phyloP scores from a whole-genome alignment of 371 early-diverging fungal species.

The Apophysomyces variabilis region DNA sequence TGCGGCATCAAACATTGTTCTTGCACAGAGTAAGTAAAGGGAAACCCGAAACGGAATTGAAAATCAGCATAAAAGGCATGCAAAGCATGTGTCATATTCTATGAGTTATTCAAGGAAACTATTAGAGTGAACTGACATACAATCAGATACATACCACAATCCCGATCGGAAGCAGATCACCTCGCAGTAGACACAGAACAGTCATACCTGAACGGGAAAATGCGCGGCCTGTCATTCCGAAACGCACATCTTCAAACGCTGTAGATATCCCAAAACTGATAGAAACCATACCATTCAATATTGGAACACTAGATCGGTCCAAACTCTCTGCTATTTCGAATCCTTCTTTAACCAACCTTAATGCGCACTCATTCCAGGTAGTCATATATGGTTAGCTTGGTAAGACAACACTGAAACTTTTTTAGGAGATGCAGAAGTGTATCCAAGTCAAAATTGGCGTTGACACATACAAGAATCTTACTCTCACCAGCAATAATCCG shows the following conservation, averaged over 20 bases:
- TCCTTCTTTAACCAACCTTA: neutral
- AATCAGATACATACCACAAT: constrained; percentile 7
- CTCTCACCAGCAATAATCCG: constrained; percentile 46
- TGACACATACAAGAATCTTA: constrained; percentile 45
- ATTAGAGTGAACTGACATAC: neutral
- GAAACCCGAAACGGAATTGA: too few relatives aligned
- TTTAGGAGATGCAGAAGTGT: constrained; percentile 20
- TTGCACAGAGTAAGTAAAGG: constrained; percentile 8
- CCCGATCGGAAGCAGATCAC: neutral
- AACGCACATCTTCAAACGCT: constrained; percentile 37
- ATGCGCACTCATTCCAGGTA: neutral
- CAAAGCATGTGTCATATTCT: neutral
- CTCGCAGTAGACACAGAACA: constrained; percentile 3
- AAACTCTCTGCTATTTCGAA: neutral
- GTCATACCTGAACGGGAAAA: constrained; percentile 7
- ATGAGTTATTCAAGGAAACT: neutral
- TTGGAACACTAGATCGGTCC: constrained; percentile 14
- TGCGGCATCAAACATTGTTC: constrained; percentile 17
- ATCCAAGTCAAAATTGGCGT: constrained; percentile 43
- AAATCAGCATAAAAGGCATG: too few relatives aligned
- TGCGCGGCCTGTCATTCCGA: constrained; percentile 31
- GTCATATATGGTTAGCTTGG: neutral
- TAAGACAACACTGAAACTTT: neutral
- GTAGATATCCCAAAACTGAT: constrained; percentile 34
- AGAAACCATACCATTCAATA: constrained; percentile 18